Evolutionary conservation across 371 early-diverging fungal genomes (phyloP).

Genomic region (Phascolomyces articulosus): DNA sequence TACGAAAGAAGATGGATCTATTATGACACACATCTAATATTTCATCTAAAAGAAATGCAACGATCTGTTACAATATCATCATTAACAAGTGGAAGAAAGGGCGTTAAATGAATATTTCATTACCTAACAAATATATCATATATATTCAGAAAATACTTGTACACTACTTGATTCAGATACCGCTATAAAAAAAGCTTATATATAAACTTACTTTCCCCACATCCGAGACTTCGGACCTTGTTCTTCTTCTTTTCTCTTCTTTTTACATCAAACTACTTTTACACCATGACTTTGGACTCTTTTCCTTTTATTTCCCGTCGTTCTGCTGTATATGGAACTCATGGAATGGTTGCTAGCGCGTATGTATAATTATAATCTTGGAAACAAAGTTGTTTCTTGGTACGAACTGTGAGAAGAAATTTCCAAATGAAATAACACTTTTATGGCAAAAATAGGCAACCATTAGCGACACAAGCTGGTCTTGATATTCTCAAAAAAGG

Average conservation of each 20-base stretch:
- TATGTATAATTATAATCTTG: constrained; percentile 16
- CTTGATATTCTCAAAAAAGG: constrained; percentile 78
- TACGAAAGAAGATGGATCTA: too few species aligned
- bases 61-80: too few species aligned
- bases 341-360: constrained; percentile 53
- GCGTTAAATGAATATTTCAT: too few species aligned
- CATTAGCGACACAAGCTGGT: constrained; percentile 82
- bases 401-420: too few species aligned
- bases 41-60: too few species aligned
- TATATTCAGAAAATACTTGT: too few species aligned
- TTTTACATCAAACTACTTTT: background rate
- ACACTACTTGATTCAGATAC: too few species aligned
- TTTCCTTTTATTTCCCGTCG: constrained; percentile 54
- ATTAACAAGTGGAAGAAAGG: too few species aligned
- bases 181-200: too few species aligned
- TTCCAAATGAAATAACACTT: background rate
- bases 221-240: constrained; percentile 9
- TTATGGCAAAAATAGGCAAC: constrained; percentile 80
- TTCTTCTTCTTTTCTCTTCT: background rate
- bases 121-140: too few species aligned
- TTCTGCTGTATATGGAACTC: constrained; percentile 47
- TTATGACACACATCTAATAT: too few species aligned
- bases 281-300: constrained; percentile 1
- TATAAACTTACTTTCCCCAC: background rate
- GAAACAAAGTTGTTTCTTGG: too few species aligned